A percentile compares a stretch with the other conserved stretches of the same genome.
These are phyloP conservation scores for Sarocladiaceae sp. DNA, from an alignment of 2,329 filamentous ascomycete genomes.

Conservation along the genomic window DNA sequence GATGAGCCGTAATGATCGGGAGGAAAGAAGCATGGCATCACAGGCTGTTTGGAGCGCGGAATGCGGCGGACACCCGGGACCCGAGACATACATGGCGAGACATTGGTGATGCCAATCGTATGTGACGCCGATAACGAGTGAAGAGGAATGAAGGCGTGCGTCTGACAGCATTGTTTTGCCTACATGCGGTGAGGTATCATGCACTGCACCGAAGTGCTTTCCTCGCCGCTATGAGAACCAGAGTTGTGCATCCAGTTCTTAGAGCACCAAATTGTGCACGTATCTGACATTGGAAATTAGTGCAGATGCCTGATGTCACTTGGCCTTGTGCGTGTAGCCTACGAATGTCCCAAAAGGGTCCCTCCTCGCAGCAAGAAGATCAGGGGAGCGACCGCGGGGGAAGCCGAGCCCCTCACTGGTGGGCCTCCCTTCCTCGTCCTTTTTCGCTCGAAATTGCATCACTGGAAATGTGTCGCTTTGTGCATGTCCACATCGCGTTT, in stretches of 20 bases:
- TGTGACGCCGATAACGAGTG: neutral
- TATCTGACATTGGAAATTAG: too few species aligned
- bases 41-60: neutral
- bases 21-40: neutral
- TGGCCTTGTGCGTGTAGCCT: too few species aligned
- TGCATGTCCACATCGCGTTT: too few species aligned
- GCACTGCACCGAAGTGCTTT: neutral
- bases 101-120: neutral
- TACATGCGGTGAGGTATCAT: neutral
- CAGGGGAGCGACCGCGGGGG: neutral
- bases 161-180: neutral
- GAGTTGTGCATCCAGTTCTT: too few species aligned
- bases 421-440: too few species aligned
- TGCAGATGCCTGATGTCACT: too few species aligned
- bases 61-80: slow-evolving; percentile 6
- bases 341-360: too few species aligned
- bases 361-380: too few species aligned
- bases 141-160: neutral
- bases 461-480: too few species aligned
- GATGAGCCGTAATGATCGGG: neutral
- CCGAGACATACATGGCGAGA: slow-evolving; percentile 2
- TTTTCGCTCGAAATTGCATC: too few species aligned
- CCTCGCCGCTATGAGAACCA: too few species aligned
- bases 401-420: neutral
- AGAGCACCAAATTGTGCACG: too few species aligned